Base-by-base conservation (phyloP, 768 basidiomycete species). In the Termitomyces sp. region DNA sequence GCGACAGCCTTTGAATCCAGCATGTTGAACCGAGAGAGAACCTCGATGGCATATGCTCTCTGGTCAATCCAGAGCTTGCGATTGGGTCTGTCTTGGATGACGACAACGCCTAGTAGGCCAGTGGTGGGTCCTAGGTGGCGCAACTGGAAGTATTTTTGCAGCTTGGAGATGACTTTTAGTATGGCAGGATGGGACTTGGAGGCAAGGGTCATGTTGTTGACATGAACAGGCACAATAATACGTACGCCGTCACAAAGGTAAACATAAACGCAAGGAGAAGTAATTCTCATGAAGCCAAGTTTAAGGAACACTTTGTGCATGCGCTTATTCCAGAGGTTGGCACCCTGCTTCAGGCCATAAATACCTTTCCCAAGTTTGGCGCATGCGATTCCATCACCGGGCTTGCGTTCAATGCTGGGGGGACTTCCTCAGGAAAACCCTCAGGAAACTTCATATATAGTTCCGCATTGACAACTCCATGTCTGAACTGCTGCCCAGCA, bases 401-500 rank as follows among this genome's bases (percentile, higher is more conserved):
- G 23, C 11, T 45, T 25, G 11, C 43, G 13, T 31, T 27, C 4
- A 23, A 22, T 12, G 4, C 23, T 25, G 23, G 43, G 43, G 9
- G 38, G 11, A 39, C 38, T 3, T 39, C 25, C n/a, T 45, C 43
- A 2, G 23, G 43, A 16, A 45, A 45, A 2, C 49, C 49, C 3
- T 50, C 49, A 6, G 36, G 49, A 3, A 50, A 27, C 16, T 32
- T 31, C 50, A 52, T 52, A n/a, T 52, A 52, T 2, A 52, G 20
- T 16, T 52, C 23, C 4, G 40, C 25, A n/a, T 52, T 39, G 7
- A 52, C 29, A 5, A 13, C 27, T 7, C 50, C 25, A 22, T 13
- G 53, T 25, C 10, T 57, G 38, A 5, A 65, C 49, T 15, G 66
- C 44, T 25, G 60, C 62, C 49, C 45, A 57, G 25, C 58, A 47